Base-by-base conservation (phyloP, 176 grass and related monocot genomes). In the Tillandsia fasciculata region DNA sequence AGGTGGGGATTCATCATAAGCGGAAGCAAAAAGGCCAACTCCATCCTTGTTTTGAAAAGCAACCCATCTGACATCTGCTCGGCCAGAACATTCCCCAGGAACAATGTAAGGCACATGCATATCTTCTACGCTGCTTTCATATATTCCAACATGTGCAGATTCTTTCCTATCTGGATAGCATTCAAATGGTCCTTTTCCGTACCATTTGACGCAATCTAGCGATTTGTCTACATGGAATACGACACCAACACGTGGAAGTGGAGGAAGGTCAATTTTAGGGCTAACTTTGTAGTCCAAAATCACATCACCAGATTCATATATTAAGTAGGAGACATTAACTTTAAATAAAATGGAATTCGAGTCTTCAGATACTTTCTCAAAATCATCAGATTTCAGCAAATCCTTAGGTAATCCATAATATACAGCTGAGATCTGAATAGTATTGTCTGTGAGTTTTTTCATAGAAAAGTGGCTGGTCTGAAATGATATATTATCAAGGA, bases 151-250 rank as follows among this genome's bases (percentile, higher is more conserved):
- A 53, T 92, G 89, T 0, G 93, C 89, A 1, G 86, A 80, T 42
- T 81, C 83, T 52, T 97, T 97, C 23, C 89, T 79, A 77, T 97
- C 93, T 0, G 89, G 89, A 65, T 97, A 97, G 72, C 93, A 97
- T 65, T 97, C 93, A n/a, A 92, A 87, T 20, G 89, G 89, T 0
- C 93, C 93, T 17, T 63, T 82, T 2, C 93, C 93, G 3, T 92
- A 92, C 86, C 89, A 92, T 5, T 64, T 75, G 18, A 87, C 79
- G 9, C 33, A 67, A 68, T 79, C 77, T 78, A 97, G 50, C 47
- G 82, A 86, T 26, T 83, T 87, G 2, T 86, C 86, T 1, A 74
- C 58, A 23, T 81, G 72, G 49, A 97, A 92, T 71, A 89, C 79
- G 2, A 92, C 7, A 49, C 93, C 93, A 2, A 97, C 82, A 3